Base-by-base conservation (phyloP, 1,284 basidiomycete species). In the Leccinum subfulvum region DNA sequence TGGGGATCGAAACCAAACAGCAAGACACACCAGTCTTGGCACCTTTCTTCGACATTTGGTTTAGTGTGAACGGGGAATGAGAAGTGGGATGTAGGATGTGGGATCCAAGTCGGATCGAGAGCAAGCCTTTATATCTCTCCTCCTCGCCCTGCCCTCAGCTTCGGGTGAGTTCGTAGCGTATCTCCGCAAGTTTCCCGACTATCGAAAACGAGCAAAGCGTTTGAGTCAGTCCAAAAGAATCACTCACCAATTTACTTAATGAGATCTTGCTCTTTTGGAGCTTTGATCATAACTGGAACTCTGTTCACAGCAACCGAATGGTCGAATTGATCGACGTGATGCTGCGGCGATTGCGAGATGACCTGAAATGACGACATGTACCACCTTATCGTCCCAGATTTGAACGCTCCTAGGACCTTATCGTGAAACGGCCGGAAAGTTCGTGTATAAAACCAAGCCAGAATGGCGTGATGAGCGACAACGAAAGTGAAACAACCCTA, bases 121-220 rank as follows among this genome's bases (percentile, higher is more conserved):
- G 14, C 54, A 60, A n/a, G 55, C 11, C 56, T 68, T 75, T 74
- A 75, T 76, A 64, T 41, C 57, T 47, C 23, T 58, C 18, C 11
- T 56, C 62, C 56, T 62, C 26, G 64, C 54, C 69, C 69, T 73
- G 72, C 75, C 73, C 75, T 75, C 64, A 66, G 62, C 64, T 63
- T 63, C 64, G 66, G 66, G 64, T 66, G 58, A 55, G 54, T 47
- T 57, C 66, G 70, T 65, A 64, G 60, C 64, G 59, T 18, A 23
- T n/a, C 56, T 66, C 67, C 63, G 59, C 58, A 41, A 16, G 41
- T 55, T 55, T 62, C 62, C 60, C 21, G 44, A 60, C 63, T 60
- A 66, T 60, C 35, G 60, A 58, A 65, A 62, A 52, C 10, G 51
- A 54, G 37, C 11, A 56, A 39, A 18, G 21, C 5, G 47, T 54